Evolutionary conservation across 441 rosid genomes (phyloP).

Genomic region (Oxalis stricta): DNA sequence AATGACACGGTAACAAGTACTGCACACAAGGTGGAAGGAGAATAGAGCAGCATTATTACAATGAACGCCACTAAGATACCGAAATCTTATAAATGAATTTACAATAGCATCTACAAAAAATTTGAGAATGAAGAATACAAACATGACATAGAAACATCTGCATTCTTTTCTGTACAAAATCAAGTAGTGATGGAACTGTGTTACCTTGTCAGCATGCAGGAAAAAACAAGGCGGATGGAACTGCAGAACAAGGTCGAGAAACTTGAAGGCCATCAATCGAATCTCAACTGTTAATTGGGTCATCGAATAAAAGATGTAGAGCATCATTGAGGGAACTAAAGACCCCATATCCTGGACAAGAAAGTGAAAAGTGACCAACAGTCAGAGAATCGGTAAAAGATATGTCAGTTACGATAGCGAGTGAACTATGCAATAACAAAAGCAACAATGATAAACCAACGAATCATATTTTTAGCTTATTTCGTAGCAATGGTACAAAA

Average conservation of each 20-base stretch:
- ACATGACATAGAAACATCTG: too few relatives aligned
- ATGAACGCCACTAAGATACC: too few relatives aligned
- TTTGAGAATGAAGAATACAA: background rate
- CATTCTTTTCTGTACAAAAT: too few relatives aligned
- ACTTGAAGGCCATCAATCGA: slow-evolving; percentile 85
- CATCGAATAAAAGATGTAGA: slow-evolving; percentile 76
- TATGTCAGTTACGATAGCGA: slow-evolving; percentile 1
- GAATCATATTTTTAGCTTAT: background rate
- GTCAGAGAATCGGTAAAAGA: slow-evolving; percentile 11
- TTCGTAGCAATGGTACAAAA: too few relatives aligned
- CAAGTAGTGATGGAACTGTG: slow-evolving; percentile 4
- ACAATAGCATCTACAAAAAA: too few relatives aligned
- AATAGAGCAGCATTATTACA: background rate
- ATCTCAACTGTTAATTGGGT: slow-evolving; percentile 59
- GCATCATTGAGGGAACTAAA: slow-evolving; percentile 56
- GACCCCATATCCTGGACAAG: slow-evolving; percentile 60
- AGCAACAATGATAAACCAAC: background rate
- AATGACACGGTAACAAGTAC: background rate
- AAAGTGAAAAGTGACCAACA: slow-evolving; percentile 15
- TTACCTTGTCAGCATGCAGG: slow-evolving; percentile 66
- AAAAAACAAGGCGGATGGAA: slow-evolving; percentile 54
- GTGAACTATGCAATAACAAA: background rate
- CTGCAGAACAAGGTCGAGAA: slow-evolving; percentile 54
- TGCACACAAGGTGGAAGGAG: background rate
- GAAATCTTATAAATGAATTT: too few relatives aligned